phyloP scores from a whole-genome alignment of 2,329 filamentous ascomycete genomes.

The Phaeosphaeriaceae sp. region DNA sequence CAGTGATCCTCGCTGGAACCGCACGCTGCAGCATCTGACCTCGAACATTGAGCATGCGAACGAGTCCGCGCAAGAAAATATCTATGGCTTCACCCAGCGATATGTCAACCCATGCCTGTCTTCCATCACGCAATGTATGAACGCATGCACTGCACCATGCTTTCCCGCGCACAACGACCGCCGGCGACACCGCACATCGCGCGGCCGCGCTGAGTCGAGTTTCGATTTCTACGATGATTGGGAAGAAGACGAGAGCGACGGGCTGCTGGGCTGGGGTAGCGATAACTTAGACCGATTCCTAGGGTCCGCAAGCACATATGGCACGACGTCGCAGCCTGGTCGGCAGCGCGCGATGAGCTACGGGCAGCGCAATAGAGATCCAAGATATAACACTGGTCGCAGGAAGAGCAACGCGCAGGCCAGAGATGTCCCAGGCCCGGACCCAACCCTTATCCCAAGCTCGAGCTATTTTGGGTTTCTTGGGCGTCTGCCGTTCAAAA shows the following conservation, averaged over 20 bases:
- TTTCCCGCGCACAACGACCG: slow-evolving; percentile 80
- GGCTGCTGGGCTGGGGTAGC: slow-evolving; percentile 76
- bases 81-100: slow-evolving; percentile 86
- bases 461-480: slow-evolving; percentile 87
- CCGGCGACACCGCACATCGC: slow-evolving; percentile 68
- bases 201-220: slow-evolving; percentile 76
- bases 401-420: slow-evolving; percentile 63
- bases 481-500: slow-evolving; percentile 81
- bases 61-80: slow-evolving; percentile 86
- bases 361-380: slow-evolving; percentile 67
- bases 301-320: slow-evolving; percentile 68
- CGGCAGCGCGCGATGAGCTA: slow-evolving; percentile 89
- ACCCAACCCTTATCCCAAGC: slow-evolving; percentile 89
- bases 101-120: slow-evolving; percentile 84
- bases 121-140: slow-evolving; percentile 69
- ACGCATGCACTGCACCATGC: slow-evolving; percentile 72
- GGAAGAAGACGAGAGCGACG: slow-evolving; percentile 72
- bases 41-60: slow-evolving; percentile 91
- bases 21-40: slow-evolving; percentile 91
- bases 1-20: slow-evolving; percentile 84
- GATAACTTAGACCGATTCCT: slow-evolving; percentile 87
- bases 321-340: slow-evolving; percentile 64
- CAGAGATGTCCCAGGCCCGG: slow-evolving; percentile 59
- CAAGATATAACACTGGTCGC: slow-evolving; percentile 42
- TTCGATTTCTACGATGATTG: slow-evolving; percentile 99